Base-by-base conservation (phyloP, 2,329 filamentous ascomycete species). In the Trichoderma sp. region DNA sequence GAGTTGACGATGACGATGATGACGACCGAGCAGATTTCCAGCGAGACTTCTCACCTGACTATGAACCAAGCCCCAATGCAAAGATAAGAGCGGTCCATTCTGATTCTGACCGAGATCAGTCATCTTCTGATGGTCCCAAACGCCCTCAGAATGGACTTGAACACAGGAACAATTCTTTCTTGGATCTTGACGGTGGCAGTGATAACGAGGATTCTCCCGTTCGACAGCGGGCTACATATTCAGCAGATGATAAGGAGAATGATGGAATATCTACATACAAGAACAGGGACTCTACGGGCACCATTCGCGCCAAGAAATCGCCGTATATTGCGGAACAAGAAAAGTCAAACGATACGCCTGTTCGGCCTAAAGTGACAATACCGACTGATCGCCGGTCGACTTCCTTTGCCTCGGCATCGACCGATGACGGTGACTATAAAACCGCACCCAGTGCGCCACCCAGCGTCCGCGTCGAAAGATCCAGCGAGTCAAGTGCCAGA, bases 41-140 rank as follows among this genome's bases (percentile, higher is more conserved):
- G 50, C 87, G 91, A 77, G 91, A 92, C 2, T 95, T 95, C 81
- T 95, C 93, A 21, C 92, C 92, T 14, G 92, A 93, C 71, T 95
- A 95, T 82, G 92, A 93, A 63, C 93, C 93, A 14, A 91, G 92
- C 77, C 90, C 91, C 53, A 92, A 90, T 81, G 92, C 93, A 33
- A 91, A 90, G n/a, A 93, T 95, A 56, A 89, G 92, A 72, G 85
- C 89, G n/a, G 90, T 94, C 45, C 86, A 87, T 21, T 84, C 87
- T 6, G 86, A 85, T 50, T 85, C 87, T 11, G 83, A 83, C 16
- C 77, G 80, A 64, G 77, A 80, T 41, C 65, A 72, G 53, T 41
- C 69, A 50, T 74, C 76, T 45, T 77, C 64, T 38, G 76, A 76
- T 59, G 83, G 84, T 7, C 85, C 81, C 2, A 80, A 78, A 38